phyloP scores from a whole-genome alignment of 2,329 filamentous ascomycete species.

The Camptophora hylomeconis region DNA sequence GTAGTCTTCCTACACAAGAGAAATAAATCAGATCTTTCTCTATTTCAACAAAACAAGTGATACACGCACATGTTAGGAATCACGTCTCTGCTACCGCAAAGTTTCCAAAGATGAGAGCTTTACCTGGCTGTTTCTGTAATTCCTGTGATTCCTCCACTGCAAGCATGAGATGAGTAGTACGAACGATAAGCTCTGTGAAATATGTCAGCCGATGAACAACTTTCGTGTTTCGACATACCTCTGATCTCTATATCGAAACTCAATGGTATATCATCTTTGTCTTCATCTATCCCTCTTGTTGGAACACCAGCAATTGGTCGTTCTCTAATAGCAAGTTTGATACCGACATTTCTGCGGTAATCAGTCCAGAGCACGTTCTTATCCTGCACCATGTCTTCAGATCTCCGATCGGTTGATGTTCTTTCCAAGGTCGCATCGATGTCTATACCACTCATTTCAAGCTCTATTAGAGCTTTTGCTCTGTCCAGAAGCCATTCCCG shows the following conservation, averaged over 20 bases:
- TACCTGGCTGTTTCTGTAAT: constrained; percentile 48
- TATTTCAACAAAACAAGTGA: neutral
- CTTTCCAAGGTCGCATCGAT: constrained; percentile 6
- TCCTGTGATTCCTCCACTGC: constrained; percentile 52
- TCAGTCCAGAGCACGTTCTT: constrained; percentile 57
- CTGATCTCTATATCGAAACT: constrained; percentile 60
- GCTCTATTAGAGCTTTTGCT: constrained; percentile 15
- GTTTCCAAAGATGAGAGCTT: constrained; percentile 41
- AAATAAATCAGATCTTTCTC: neutral
- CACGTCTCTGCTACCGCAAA: constrained; percentile 13
- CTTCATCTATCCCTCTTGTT: constrained; percentile 5
- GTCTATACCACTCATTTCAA: constrained; percentile 8
- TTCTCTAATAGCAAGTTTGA: constrained; percentile 53
- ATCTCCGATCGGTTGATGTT: constrained; percentile 14
- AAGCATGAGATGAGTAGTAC: constrained; percentile 49
- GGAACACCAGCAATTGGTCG: constrained; percentile 24
- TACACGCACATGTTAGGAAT: neutral
- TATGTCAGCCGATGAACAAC: constrained; percentile 1
- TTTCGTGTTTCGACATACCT: constrained; percentile 37
- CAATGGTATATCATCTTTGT: constrained; percentile 49
- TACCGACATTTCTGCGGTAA: constrained; percentile 47
- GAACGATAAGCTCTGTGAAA: constrained; percentile 52
- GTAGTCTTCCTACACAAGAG: constrained; percentile 1
- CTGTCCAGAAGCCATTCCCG: constrained; percentile 53
- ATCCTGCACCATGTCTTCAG: constrained; percentile 14